A percentile compares a stretch with the other conserved stretches of the same genome.
Evolutionary conservation across 1,284 basidiomycete genomes (phyloP).

Genomic region (Cryptococcus sp.): DNA sequence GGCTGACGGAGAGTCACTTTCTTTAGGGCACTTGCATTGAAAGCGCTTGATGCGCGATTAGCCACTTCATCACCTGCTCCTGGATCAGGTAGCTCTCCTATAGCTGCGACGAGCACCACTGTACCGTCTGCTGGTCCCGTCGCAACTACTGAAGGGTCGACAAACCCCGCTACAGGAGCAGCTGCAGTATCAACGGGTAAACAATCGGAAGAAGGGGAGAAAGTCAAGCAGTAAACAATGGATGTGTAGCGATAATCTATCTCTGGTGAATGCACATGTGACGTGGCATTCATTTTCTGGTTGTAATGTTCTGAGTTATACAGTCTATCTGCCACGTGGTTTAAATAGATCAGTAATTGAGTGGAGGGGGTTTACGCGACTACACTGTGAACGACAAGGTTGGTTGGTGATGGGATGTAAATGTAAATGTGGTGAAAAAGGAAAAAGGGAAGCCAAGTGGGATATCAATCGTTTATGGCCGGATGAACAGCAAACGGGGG

Average conservation of each 20-base stretch:
- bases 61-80: conserved; percentile 55
- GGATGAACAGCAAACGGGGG: background rate
- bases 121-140: conserved; percentile 11
- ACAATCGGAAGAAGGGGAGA: conserved; percentile 1
- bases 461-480: no score
- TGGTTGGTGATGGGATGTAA: no score
- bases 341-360: no score
- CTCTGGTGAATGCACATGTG: background rate
- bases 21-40: conserved; percentile 81
- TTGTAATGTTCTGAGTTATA: background rate
- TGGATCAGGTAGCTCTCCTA: background rate
- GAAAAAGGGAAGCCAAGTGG: no score
- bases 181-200: background rate
- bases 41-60: conserved; percentile 89
- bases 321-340: no score
- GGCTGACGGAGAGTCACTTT: background rate
- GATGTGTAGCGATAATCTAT: background rate
- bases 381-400: background rate
- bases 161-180: background rate
- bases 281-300: background rate
- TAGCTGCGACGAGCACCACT: conserved; percentile 8
- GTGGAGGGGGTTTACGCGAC: no score
- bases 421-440: background rate
- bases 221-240: conserved; percentile 8
- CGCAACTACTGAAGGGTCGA: conserved; percentile 4